Base-by-base conservation (phyloP, 129 eudicot species). In the Escallonia herrerae region DNA sequence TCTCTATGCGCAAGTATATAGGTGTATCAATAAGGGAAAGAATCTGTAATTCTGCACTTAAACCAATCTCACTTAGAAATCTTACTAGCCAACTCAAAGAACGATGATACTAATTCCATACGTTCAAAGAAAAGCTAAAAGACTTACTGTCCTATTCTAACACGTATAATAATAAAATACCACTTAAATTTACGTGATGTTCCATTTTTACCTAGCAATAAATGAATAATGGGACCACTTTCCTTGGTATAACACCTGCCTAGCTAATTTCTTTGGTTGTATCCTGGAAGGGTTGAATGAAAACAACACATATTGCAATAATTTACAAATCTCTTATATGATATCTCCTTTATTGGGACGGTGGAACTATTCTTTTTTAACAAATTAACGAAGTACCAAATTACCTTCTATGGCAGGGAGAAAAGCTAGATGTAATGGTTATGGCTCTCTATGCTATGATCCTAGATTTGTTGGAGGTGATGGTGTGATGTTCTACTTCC, bases 401-500 rank as follows among this genome's bases (percentile, higher is more conserved):
- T 22, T 22, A 22, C 33, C 56, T 45, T n/a, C 13, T 65, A 43
- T 74, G 38, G 15, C 76, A 84, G 86, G 86, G 86, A 81, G 86
- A 65, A 77, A 58, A 63, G 81, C 90, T 0, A 63, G 69, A 60
- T 81, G 87, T 56, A 69, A 73, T 38, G 80, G 80, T 5, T 76
- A 68, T 12, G 93, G 93, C 2, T 63, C 93, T 3, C 63, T 82
- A 58, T 86, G 93, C 59, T 80, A 86, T 40, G 86, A 86, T 55
- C 93, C 93, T n/a, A 72, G 93, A 38, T 86, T 86, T 58, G 73
- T 86, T 2, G 93, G 93, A 2, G 93, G 85, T 8, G 93, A 86
- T 50, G 88, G 93, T 0, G 81, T 82, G 3, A 82, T 82, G 85
- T 86, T 86, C 80, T 86, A 82, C 78, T 86, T 86, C 82, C 93